phyloP scores from a whole-genome alignment of 768 basidiomycete genomes.

The Leccinum arenicola region DNA sequence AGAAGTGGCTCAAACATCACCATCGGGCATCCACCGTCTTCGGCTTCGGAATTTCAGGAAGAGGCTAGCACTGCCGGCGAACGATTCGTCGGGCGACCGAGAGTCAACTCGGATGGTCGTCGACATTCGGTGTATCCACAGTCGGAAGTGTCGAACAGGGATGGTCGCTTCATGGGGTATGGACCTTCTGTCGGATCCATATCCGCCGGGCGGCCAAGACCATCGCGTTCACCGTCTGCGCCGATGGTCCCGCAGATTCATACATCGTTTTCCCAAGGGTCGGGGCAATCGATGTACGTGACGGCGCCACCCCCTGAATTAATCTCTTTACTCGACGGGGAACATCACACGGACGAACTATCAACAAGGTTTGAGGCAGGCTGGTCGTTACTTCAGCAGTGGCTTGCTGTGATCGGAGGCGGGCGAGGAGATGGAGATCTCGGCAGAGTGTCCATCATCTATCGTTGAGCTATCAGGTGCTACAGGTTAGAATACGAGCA shows the following conservation, averaged over 20 bases:
- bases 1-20: slow-evolving; percentile 33
- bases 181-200: slow-evolving; percentile 24
- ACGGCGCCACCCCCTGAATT: slow-evolving; percentile 50
- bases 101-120: slow-evolving; percentile 31
- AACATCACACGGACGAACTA: slow-evolving; percentile 90
- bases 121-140: slow-evolving; percentile 22
- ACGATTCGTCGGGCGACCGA: slow-evolving; percentile 20
- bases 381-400: slow-evolving; percentile 78
- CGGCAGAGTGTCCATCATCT: slow-evolving; percentile 76
- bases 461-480: slow-evolving; percentile 45
- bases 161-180: slow-evolving; percentile 22
- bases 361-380: slow-evolving; percentile 78
- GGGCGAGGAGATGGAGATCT: slow-evolving; percentile 64
- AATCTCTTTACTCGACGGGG: slow-evolving; percentile 71
- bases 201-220: slow-evolving; percentile 44
- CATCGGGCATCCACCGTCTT: slow-evolving; percentile 15
- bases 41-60: slow-evolving; percentile 18
- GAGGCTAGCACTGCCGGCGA: slow-evolving; percentile 14
- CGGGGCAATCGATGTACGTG: slow-evolving; percentile 18
- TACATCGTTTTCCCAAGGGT: slow-evolving; percentile 24
- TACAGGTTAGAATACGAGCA: neutral
- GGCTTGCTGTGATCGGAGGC: slow-evolving; percentile 60
- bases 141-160: slow-evolving; percentile 22
- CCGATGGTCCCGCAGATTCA: slow-evolving; percentile 39
- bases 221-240: slow-evolving; percentile 57